These are phyloP conservation scores for Thymus mandschuricus DNA, from an alignment of 257 asterid species.

Conservation along the genomic window DNA sequence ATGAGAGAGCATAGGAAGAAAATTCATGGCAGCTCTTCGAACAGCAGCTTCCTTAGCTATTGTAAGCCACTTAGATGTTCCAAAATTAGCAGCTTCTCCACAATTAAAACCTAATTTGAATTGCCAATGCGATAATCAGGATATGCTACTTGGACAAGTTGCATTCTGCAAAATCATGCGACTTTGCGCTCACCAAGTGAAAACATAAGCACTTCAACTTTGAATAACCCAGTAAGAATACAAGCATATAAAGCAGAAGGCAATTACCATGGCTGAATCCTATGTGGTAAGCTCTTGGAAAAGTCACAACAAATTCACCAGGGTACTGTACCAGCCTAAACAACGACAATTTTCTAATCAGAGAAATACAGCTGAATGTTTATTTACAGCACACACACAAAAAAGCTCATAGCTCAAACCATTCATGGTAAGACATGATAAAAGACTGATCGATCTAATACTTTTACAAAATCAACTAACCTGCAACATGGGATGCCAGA, in stretches of 20 bases:
- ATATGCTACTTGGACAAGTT: constrained; percentile 22
- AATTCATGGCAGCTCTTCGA: constrained; percentile 98
- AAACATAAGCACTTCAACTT: constrained; percentile 20
- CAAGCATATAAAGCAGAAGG: constrained; percentile 32
- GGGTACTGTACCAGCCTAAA: constrained; percentile 96
- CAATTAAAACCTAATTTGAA: constrained; percentile 79
- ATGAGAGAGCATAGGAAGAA: constrained; percentile 99
- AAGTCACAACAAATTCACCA: constrained; percentile 98
- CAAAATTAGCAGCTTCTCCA: constrained; percentile 99
- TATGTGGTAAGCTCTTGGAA: constrained; percentile 97
- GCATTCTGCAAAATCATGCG: neutral
- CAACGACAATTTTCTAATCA: constrained; percentile 34
- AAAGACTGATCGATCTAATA: constrained; percentile 16
- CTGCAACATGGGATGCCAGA: constrained; percentile 98
- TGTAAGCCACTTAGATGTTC: constrained; percentile 93
- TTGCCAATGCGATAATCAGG: constrained; percentile 15
- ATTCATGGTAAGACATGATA: constrained; percentile 25
- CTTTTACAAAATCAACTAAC: constrained; percentile 48
- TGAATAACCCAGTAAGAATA: constrained; percentile 22
- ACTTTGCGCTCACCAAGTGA: constrained; percentile 25
- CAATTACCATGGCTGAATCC: constrained; percentile 99
- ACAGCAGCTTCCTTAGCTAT: constrained; percentile 99
- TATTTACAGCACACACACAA: constrained; percentile 10
- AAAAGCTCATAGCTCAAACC: constrained; percentile 21
- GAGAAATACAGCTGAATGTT: constrained; percentile 23